Evolutionary conservation across 345 rosid genomes (phyloP).

Genomic region (Abelmoschus esculentus): DNA sequence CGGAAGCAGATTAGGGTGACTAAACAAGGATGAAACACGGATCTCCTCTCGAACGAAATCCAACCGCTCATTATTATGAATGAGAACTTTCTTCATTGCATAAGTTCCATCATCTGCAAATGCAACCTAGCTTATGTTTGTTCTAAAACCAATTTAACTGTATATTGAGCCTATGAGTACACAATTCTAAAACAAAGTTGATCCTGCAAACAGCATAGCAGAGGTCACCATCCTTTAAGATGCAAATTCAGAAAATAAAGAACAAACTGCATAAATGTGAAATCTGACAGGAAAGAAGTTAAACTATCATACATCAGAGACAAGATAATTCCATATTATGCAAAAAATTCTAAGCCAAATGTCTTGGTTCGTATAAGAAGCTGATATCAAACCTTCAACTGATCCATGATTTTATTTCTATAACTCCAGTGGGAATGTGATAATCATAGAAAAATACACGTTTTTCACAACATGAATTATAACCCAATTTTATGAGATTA

Average conservation of each 20-base stretch:
- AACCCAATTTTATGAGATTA: neutral
- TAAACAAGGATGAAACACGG: constrained; percentile 77
- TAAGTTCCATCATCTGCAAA: constrained; percentile 77
- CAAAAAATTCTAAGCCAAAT: neutral
- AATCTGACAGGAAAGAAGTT: neutral
- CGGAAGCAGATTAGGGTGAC: constrained; percentile 84
- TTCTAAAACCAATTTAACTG: neutral
- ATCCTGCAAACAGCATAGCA: neutral
- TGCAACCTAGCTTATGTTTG: constrained; percentile 3
- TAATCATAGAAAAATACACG: neutral
- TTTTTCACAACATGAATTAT: neutral
- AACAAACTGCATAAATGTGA: constrained; percentile 1
- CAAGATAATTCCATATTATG: neutral
- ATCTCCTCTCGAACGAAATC: constrained; percentile 92
- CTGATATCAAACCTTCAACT: neutral
- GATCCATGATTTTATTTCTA: neutral
- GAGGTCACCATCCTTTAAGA: neutral
- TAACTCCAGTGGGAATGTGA: neutral
- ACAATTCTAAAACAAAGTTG: neutral
- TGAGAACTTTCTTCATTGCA: constrained; percentile 95
- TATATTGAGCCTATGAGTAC: neutral
- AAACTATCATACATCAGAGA: neutral
- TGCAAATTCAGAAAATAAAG: neutral
- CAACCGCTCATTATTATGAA: constrained; percentile 79
- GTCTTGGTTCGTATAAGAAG: neutral